Conservation (phyloP, 2,329 filamentous ascomycete genomes). For the Chaetomium globosum region DNA sequence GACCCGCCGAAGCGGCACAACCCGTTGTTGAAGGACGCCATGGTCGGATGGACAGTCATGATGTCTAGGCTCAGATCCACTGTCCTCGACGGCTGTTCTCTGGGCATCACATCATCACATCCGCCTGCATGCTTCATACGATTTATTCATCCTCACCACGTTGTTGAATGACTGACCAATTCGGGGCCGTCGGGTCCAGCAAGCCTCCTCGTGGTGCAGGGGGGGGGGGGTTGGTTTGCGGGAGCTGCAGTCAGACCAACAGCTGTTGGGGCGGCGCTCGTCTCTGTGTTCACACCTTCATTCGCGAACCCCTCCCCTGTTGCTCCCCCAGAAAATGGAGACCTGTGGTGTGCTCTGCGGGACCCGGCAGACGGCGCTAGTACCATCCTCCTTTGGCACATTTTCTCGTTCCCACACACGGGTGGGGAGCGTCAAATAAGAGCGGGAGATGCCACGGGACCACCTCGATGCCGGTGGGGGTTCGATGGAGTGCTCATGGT, state of each 20-base stretch:
- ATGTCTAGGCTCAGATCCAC: neutral
- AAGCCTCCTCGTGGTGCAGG: constrained; percentile 29
- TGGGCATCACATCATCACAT: neutral
- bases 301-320: constrained; percentile 14
- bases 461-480: neutral
- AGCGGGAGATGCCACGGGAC: neutral
- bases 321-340: constrained; percentile 25
- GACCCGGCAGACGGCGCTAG: constrained; percentile 24
- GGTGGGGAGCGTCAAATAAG: neutral
- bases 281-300: constrained; percentile 15
- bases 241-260: constrained; percentile 29
- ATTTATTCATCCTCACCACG: neutral
- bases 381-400: constrained; percentile 11
- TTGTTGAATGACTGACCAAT: neutral
- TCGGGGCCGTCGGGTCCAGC: neutral
- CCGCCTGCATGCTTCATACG: neutral
- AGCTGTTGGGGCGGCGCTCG: constrained; percentile 6
- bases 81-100: neutral
- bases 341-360: constrained; percentile 13
- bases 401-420: neutral
- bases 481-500: neutral
- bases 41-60: neutral
- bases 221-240: constrained; percentile 24
- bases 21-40: neutral
- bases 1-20: constrained; percentile 5